Conservation (phyloP, 768 basidiomycete species). For the Amylocystis lapponica region DNA sequence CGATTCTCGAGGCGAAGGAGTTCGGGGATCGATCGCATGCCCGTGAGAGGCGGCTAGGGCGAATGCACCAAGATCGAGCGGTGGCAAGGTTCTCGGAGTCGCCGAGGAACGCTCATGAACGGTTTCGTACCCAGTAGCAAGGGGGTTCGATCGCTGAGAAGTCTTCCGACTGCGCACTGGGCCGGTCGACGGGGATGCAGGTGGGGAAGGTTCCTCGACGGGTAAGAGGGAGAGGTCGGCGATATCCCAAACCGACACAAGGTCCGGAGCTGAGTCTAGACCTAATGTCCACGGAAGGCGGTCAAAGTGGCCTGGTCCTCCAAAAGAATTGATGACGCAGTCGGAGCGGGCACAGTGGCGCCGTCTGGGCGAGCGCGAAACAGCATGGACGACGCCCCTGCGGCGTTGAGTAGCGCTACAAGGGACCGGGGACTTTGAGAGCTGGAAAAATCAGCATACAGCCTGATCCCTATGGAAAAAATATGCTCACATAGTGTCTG, state of each 20-base stretch:
- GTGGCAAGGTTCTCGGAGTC: too few species aligned
- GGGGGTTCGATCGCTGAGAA: slow-evolving; percentile 44
- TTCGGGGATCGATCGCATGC: slow-evolving; percentile 11
- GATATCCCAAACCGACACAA: slow-evolving; percentile 43
- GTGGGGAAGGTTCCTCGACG: slow-evolving; percentile 17
- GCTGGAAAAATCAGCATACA: slow-evolving; percentile 21
- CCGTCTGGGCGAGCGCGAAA: slow-evolving; percentile 35
- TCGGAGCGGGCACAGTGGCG: slow-evolving; percentile 39
- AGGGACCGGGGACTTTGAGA: slow-evolving; percentile 32
- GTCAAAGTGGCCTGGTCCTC: slow-evolving; percentile 42
- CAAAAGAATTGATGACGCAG: slow-evolving; percentile 31
- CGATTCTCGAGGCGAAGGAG: slow-evolving; percentile 8
- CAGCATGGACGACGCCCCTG: slow-evolving; percentile 26
- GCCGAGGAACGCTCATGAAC: too few species aligned
- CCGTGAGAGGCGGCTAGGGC: too few species aligned
- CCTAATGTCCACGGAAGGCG: slow-evolving; percentile 63
- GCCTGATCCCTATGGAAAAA: slow-evolving; percentile 15
- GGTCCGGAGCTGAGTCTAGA: slow-evolving; percentile 42
- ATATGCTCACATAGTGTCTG: slow-evolving; percentile 12
- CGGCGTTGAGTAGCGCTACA: slow-evolving; percentile 35
- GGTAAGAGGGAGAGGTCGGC: slow-evolving; percentile 59
- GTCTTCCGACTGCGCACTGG: slow-evolving; percentile 57
- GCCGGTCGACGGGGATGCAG: slow-evolving; percentile 31
- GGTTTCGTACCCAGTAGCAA: slow-evolving; percentile 16
- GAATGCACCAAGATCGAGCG: too few species aligned